Evolutionary conservation across 768 basidiomycete genomes (phyloP).

Genomic region (Lactifluus pinguis): DNA sequence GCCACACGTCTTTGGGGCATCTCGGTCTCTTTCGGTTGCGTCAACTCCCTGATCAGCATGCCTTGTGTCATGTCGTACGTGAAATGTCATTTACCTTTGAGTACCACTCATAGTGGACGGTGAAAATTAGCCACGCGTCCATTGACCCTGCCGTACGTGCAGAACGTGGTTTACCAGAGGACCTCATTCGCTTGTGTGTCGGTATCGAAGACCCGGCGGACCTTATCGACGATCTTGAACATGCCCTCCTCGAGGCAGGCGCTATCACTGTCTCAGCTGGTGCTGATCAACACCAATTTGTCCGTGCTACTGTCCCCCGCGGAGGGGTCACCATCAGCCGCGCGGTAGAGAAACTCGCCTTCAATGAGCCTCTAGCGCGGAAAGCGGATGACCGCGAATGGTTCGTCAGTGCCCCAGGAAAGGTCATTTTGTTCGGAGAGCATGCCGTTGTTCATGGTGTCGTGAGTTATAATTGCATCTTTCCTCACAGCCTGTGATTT

Average conservation of each 20-base stretch:
- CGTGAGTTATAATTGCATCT: slow-evolving; percentile 41
- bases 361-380: slow-evolving; percentile 27
- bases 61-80: slow-evolving; percentile 99
- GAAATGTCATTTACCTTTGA: background rate
- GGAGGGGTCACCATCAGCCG: slow-evolving; percentile 35
- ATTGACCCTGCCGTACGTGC: slow-evolving; percentile 93
- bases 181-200: slow-evolving; percentile 94
- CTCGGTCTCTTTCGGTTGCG: slow-evolving; percentile 95
- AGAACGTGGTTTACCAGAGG: slow-evolving; percentile 96
- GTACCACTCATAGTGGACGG: slow-evolving; percentile 2
- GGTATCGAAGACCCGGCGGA: slow-evolving; percentile 95
- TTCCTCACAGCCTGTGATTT: background rate
- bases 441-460: slow-evolving; percentile 98
- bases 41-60: slow-evolving; percentile 98
- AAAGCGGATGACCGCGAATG: slow-evolving; percentile 44
- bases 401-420: slow-evolving; percentile 93
- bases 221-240: slow-evolving; percentile 90
- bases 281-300: slow-evolving; percentile 42
- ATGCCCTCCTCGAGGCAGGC: slow-evolving; percentile 84
- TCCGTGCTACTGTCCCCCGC: slow-evolving; percentile 30
- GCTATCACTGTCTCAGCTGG: slow-evolving; percentile 58
- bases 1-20: slow-evolving; percentile 94
- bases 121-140: slow-evolving; percentile 71
- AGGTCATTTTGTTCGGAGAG: slow-evolving; percentile 96
- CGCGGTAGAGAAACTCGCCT: slow-evolving; percentile 61